Conservation (phyloP, 1,139 yeast genomes). For the Saccharomyces pastorianus region DNA sequence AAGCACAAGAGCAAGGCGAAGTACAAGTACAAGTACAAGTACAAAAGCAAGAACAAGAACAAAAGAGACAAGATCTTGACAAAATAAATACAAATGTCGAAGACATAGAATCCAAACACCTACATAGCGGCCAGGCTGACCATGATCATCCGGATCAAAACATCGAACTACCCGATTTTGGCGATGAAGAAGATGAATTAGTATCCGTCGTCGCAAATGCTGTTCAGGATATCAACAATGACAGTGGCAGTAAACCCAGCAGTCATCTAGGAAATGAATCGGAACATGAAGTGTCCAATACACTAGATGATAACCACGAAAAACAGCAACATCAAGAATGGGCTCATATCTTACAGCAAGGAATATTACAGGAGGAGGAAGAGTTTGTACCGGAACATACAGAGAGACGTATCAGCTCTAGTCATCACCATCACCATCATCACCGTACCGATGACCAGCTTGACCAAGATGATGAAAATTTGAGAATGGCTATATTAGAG, state of each 20-base stretch:
- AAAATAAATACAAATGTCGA: background rate
- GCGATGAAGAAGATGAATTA: conserved; percentile 7
- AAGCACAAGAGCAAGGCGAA: conserved; percentile 8
- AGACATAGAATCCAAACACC: background rate
- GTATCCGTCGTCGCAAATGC: conserved; percentile 23
- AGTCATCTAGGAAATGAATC: conserved; percentile 1
- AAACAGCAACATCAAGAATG: conserved; percentile 22
- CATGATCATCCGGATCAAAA: background rate
- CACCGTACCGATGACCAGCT: conserved; percentile 16
- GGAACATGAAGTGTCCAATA: background rate
- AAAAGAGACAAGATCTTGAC: conserved; percentile 2
- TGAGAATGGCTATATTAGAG: conserved; percentile 28
- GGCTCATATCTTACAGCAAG: conserved; percentile 28
- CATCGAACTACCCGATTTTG: conserved; percentile 7
- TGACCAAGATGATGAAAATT: conserved; percentile 30
- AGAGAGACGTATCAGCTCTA: background rate
- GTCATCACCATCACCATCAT: conserved; percentile 1
- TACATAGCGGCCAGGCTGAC: background rate
- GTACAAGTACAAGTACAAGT: conserved; percentile 3
- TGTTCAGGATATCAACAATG: conserved; percentile 3
- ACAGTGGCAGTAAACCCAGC: background rate
- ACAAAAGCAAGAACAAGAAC: conserved; percentile 5
- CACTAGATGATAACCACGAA: conserved; percentile 6
- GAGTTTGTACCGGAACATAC: background rate
- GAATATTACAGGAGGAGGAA: conserved; percentile 16